Base-by-base conservation (phyloP, 2,329 filamentous ascomycete species). In the Pseudocercospora vitis region DNA sequence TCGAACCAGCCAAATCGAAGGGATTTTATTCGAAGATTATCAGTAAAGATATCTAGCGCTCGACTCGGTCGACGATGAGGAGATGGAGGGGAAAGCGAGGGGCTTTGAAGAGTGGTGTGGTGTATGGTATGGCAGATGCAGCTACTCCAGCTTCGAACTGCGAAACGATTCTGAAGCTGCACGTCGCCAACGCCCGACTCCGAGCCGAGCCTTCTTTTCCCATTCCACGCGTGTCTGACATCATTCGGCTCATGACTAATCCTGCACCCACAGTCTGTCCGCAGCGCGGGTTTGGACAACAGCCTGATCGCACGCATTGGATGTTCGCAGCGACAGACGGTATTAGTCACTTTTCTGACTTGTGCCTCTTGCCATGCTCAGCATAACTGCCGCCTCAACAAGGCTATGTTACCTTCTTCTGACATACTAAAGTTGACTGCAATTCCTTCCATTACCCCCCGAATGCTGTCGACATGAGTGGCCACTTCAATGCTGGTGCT, bases 381-480 rank as follows among this genome's bases (percentile, higher is more conserved):
- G 19, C 18, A 18, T 14, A 19, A 12, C 8, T 21, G 24, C 37
- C 21, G 37, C 19, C 19, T 42, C 18, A 42, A 7, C 12, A 42
- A 18, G 18, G 24, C 19, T 12, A 4, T 26, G 37, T 29, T 29
- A 29, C 11, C 26, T 29, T 29, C 26, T 29, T 7, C 26, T 29
- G 26, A 29, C 26, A 11, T 29, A 11, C 11, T 11, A 29, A 29
- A 11, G 26, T 29, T n/a, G n/a, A n/a, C 26, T 29, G 26, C 26
- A 6, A 11, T 29, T 11, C 11, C 26, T 29, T 11, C 26, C 26
- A 29, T 29, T 23, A 19, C 35, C 19, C 35, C n/a, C n/a, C 42
- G 18, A 31, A 57, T 54, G 55, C 45, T 44, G 4, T 24, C 37
- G 53, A 46, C 31, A 62, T 62, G 60, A 60, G 55, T 29, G 58